Conservation (phyloP, 805 yeast species). For the Schwanniomyces yamadae region DNA sequence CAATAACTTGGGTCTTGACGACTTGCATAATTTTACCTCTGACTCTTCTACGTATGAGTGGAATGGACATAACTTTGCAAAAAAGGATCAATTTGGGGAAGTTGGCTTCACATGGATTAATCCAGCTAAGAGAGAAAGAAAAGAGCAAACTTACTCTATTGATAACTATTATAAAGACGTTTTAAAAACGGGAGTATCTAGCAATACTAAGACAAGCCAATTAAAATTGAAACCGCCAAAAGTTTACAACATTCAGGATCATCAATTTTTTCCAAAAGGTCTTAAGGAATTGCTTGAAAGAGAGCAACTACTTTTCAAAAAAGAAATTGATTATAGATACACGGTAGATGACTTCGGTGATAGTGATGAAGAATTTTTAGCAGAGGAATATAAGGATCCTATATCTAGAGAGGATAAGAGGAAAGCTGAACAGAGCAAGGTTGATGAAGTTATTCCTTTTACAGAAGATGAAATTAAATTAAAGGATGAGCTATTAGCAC, state of each 20-base stretch:
- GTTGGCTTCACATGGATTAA: constrained; percentile 60
- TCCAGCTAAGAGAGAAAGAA: constrained; percentile 73
- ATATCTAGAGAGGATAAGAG: constrained; percentile 36
- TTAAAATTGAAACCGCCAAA: constrained; percentile 59
- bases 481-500: constrained; percentile 52
- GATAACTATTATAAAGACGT: constrained; percentile 78
- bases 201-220: constrained; percentile 13
- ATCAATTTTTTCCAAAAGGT: constrained; percentile 65
- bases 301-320: constrained; percentile 65
- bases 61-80: constrained; percentile 88
- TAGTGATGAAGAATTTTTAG: constrained; percentile 48
- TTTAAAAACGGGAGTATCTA: constrained; percentile 29
- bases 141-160: constrained; percentile 73
- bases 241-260: constrained; percentile 61
- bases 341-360: constrained; percentile 61
- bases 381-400: constrained; percentile 44
- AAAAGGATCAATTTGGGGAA: constrained; percentile 39
- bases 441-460: constrained; percentile 56
- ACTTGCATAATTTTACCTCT: constrained; percentile 84
- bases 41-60: constrained; percentile 93
- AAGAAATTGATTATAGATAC: constrained; percentile 56
- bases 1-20: constrained; percentile 86
- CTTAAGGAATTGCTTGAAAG: constrained; percentile 54
- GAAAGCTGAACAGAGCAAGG: constrained; percentile 50
- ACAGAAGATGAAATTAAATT: constrained; percentile 59